Evolutionary conservation across 1,139 yeast species (phyloP).

Genomic region (Taphrina betulina): DNA sequence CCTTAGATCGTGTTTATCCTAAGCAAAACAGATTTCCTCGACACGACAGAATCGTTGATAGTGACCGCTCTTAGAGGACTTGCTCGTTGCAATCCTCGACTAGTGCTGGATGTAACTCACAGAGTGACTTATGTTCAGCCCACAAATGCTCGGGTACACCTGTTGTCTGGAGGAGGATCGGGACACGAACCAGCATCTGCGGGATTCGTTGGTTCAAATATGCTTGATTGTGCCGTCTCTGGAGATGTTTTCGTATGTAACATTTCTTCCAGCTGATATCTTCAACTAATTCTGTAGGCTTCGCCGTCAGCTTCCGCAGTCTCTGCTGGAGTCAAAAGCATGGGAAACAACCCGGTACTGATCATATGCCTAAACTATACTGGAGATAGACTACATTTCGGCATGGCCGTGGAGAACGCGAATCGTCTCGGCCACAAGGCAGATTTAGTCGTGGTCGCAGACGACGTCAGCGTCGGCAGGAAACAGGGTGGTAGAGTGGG

Average conservation of each 20-base stretch:
- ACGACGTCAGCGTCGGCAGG: slow-evolving; percentile 90
- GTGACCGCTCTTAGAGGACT: slow-evolving; percentile 37
- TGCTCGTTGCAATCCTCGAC: slow-evolving; percentile 36
- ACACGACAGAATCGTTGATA: slow-evolving; percentile 36
- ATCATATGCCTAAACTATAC: slow-evolving; percentile 86
- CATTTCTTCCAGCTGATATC: slow-evolving; percentile 47
- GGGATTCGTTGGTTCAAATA: slow-evolving; percentile 81
- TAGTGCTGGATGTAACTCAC: slow-evolving; percentile 36
- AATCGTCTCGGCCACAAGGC: slow-evolving; percentile 70
- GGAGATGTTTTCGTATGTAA: slow-evolving; percentile 92
- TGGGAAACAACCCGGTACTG: slow-evolving; percentile 56
- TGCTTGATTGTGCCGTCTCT: slow-evolving; percentile 81
- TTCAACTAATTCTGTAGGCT: background rate
- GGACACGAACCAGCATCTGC: slow-evolving; percentile 96
- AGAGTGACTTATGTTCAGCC: slow-evolving; percentile 34
- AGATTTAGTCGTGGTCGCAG: slow-evolving; percentile 75
- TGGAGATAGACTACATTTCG: slow-evolving; percentile 90
- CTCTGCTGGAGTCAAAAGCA: slow-evolving; percentile 65
- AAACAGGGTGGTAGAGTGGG: slow-evolving; percentile 87
- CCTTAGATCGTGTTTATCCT: no score
- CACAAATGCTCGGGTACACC: slow-evolving; percentile 50
- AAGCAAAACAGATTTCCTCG: no score
- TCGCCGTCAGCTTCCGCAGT: slow-evolving; percentile 44
- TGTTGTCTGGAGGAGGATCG: slow-evolving; percentile 90
- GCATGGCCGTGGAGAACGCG: slow-evolving; percentile 84